A percentile compares a stretch with the other conserved stretches of the same genome.
These are phyloP conservation scores for Asterophora parasitica DNA, from an alignment of 768 basidiomycete species.

Conservation along the genomic window DNA sequence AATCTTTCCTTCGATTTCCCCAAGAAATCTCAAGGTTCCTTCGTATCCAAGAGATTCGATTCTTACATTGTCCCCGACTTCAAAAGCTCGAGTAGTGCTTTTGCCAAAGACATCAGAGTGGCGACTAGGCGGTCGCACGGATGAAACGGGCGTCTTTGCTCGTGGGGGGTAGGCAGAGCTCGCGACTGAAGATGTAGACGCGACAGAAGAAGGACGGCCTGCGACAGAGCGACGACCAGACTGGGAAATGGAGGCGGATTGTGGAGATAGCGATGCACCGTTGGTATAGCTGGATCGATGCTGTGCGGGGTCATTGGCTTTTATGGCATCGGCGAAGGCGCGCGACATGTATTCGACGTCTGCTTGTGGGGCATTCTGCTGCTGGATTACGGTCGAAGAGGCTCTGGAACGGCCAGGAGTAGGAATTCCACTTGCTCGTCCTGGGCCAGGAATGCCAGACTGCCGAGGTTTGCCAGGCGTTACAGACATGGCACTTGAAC, in stretches of 20 bases:
- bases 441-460: constrained; percentile 38
- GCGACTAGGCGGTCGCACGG: constrained; percentile 65
- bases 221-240: constrained; percentile 47
- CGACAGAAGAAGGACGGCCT: constrained; percentile 50
- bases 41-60: constrained; percentile 89
- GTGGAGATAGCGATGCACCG: constrained; percentile 41
- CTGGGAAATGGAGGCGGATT: constrained; percentile 37
- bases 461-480: constrained; percentile 40
- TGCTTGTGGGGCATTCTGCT: constrained; percentile 26
- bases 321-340: constrained; percentile 78
- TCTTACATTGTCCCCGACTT: constrained; percentile 77
- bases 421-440: constrained; percentile 47
- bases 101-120: constrained; percentile 56
- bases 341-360: constrained; percentile 60
- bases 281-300: constrained; percentile 42
- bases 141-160: constrained; percentile 53
- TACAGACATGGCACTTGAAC: constrained; percentile 12
- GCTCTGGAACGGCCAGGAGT: constrained; percentile 72
- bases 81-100: constrained; percentile 45
- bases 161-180: constrained; percentile 30
- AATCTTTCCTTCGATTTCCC: constrained; percentile 82
- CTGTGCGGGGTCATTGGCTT: constrained; percentile 72
- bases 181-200: constrained; percentile 47
- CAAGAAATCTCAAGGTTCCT: constrained; percentile 75
- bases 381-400: constrained; percentile 45